These are phyloP conservation scores for Trypanosoma boissoni DNA, from an alignment of 208 protist genomes.

Conservation along the genomic window DNA sequence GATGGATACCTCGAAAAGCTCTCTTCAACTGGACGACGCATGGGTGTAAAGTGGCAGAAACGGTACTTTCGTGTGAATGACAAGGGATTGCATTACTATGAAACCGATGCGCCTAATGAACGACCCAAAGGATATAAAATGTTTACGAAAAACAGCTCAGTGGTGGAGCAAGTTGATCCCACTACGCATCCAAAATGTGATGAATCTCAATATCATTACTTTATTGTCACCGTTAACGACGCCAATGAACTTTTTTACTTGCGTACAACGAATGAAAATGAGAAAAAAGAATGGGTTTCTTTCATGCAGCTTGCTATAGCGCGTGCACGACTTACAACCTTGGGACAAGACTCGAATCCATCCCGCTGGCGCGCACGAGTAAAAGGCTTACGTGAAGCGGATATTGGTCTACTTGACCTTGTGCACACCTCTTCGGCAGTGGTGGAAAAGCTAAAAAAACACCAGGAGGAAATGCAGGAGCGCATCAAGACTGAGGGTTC, in stretches of 20 bases:
- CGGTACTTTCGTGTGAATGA: slow-evolving; percentile 31
- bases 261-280: slow-evolving; percentile 17
- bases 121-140: slow-evolving; percentile 32
- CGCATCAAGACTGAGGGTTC: slow-evolving; percentile 5
- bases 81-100: slow-evolving; percentile 34
- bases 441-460: slow-evolving; percentile 1
- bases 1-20: slow-evolving; percentile 28
- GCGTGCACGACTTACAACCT: slow-evolving; percentile 15
- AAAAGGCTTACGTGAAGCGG: slow-evolving; percentile 10
- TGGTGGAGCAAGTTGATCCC: slow-evolving; percentile 11
- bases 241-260: slow-evolving; percentile 27
- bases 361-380: slow-evolving; percentile 25
- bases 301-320: slow-evolving; percentile 24
- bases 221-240: slow-evolving; percentile 21
- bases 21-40: slow-evolving; percentile 4
- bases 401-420: slow-evolving; percentile 15
- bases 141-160: slow-evolving; percentile 13
- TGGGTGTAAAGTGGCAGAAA: slow-evolving; percentile 29
- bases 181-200: slow-evolving; percentile 8
- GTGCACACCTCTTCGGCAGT: slow-evolving; percentile 1
- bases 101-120: slow-evolving; percentile 17
- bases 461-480: slow-evolving; percentile 17
- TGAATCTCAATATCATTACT: slow-evolving; percentile 25
- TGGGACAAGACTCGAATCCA: slow-evolving; percentile 29
- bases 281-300: slow-evolving; percentile 20